These are phyloP conservation scores for Lipomyces anomalus DNA, from an alignment of 805 yeast species.

Conservation along the genomic window DNA sequence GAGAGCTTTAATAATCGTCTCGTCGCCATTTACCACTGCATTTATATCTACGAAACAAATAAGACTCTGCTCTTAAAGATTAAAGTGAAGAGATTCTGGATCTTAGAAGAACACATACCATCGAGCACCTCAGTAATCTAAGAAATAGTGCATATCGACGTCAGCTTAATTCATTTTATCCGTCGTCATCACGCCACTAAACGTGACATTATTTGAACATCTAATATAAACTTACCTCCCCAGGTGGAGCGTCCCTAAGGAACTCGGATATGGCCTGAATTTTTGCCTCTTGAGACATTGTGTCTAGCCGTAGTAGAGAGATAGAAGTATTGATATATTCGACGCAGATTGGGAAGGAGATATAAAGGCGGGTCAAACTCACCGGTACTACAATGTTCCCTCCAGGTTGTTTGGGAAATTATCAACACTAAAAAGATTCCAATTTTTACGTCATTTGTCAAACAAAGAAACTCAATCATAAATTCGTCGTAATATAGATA, in stretches of 20 bases:
- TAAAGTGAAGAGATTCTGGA: conserved; percentile 27
- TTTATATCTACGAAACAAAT: conserved; percentile 37
- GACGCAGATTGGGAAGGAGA: too few species aligned
- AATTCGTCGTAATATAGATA: too few species aligned
- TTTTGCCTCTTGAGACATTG: too few species aligned
- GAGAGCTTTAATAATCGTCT: conserved; percentile 31
- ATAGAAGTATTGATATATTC: too few species aligned
- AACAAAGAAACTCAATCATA: too few species aligned
- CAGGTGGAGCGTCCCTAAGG: conserved; percentile 52
- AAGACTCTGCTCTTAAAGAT: conserved; percentile 25
- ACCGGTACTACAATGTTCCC: too few species aligned
- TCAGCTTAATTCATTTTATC: conserved; percentile 15
- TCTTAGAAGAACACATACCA: conserved; percentile 33
- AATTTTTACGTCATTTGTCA: too few species aligned
- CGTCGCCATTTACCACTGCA: conserved; percentile 40
- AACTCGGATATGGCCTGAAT: conserved; percentile 26
- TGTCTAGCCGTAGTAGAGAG: too few species aligned
- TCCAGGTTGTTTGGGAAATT: too few species aligned
- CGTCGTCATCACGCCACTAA: not conserved
- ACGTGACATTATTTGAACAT: conserved; percentile 21
- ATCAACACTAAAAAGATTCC: too few species aligned
- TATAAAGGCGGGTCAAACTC: too few species aligned
- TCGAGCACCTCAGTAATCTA: conserved; percentile 32
- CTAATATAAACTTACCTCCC: conserved; percentile 40
- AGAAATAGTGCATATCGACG: too few species aligned